Evolutionary conservation across 1,139 yeast genomes (phyloP).

Genomic region (Trichomonascaceae sp.): DNA sequence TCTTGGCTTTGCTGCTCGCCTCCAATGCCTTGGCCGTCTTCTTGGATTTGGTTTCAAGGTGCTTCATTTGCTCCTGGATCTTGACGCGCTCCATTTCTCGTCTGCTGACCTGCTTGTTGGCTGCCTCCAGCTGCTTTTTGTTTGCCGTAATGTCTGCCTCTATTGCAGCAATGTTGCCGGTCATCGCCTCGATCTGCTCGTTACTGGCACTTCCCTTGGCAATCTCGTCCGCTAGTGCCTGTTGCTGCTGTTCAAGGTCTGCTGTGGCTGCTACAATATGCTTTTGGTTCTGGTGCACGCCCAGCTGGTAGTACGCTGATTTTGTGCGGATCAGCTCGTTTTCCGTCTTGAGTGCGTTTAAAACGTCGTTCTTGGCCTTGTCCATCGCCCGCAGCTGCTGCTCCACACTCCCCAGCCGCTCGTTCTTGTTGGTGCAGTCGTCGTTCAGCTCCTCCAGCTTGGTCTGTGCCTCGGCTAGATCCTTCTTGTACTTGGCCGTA

Average conservation of each 20-base stretch:
- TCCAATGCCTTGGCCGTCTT: slow-evolving; percentile 42
- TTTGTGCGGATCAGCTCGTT: slow-evolving; percentile 43
- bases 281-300: slow-evolving; percentile 31
- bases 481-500: slow-evolving; percentile 66
- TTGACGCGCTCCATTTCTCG: slow-evolving; percentile 41
- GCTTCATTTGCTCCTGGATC: slow-evolving; percentile 59
- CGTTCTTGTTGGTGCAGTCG: slow-evolving; percentile 67
- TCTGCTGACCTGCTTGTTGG: slow-evolving; percentile 17
- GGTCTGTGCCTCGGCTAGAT: slow-evolving; percentile 52
- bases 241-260: slow-evolving; percentile 34
- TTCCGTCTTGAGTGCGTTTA: slow-evolving; percentile 52
- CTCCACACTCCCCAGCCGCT: slow-evolving; percentile 65
- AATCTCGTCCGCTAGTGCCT: slow-evolving; percentile 35
- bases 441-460: slow-evolving; percentile 64
- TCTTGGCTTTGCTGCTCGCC: slow-evolving; percentile 27
- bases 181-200: slow-evolving; percentile 27
- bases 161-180: slow-evolving; percentile 28
- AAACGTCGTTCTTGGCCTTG: slow-evolving; percentile 54
- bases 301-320: slow-evolving; percentile 46
- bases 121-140: slow-evolving; percentile 16
- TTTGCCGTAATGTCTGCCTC: slow-evolving; percentile 19
- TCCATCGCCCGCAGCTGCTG: slow-evolving; percentile 64
- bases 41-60: slow-evolving; percentile 43
- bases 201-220: slow-evolving; percentile 32
- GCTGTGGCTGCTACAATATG: slow-evolving; percentile 26